Conservation (phyloP, 2,329 filamentous ascomycete species). For the Aspergillus sp. region DNA sequence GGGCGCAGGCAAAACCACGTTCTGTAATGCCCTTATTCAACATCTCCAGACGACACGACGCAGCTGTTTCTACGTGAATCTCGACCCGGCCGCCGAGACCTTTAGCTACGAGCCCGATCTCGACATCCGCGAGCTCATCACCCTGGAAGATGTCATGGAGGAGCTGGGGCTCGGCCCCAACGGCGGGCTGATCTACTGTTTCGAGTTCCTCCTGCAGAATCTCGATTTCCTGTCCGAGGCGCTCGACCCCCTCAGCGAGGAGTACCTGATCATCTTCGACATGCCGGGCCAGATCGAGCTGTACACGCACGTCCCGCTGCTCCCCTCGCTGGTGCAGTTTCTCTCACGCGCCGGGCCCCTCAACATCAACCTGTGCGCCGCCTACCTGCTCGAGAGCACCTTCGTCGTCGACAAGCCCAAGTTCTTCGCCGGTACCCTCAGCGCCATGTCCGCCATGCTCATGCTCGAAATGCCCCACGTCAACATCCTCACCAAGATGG, state of each 20-base stretch:
- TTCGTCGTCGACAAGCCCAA: slow-evolving; percentile 95
- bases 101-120: slow-evolving; percentile 91
- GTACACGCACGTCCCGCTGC: slow-evolving; percentile 92
- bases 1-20: slow-evolving; percentile 95
- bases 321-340: slow-evolving; percentile 80
- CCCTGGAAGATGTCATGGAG: slow-evolving; percentile 93
- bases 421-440: slow-evolving; percentile 93
- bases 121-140: slow-evolving; percentile 93
- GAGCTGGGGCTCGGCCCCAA: slow-evolving; percentile 89
- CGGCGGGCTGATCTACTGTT: slow-evolving; percentile 91
- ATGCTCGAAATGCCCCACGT: slow-evolving; percentile 97
- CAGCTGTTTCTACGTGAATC: slow-evolving; percentile 97
- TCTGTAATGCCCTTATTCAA: slow-evolving; percentile 89
- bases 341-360: slow-evolving; percentile 75
- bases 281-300: slow-evolving; percentile 99
- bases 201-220: slow-evolving; percentile 93
- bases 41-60: slow-evolving; percentile 86
- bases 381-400: slow-evolving; percentile 91
- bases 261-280: slow-evolving; percentile 96
- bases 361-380: slow-evolving; percentile 87
- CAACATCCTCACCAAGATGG: slow-evolving; percentile 97
- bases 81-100: slow-evolving; percentile 90
- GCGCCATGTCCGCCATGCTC: slow-evolving; percentile 98
- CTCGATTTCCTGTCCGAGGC: slow-evolving; percentile 86
- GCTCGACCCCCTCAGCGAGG: slow-evolving; percentile 82